These are phyloP conservation scores for Cicer judaicum DNA, from an alignment of 306 rosid genomes.

Conservation along the genomic window DNA sequence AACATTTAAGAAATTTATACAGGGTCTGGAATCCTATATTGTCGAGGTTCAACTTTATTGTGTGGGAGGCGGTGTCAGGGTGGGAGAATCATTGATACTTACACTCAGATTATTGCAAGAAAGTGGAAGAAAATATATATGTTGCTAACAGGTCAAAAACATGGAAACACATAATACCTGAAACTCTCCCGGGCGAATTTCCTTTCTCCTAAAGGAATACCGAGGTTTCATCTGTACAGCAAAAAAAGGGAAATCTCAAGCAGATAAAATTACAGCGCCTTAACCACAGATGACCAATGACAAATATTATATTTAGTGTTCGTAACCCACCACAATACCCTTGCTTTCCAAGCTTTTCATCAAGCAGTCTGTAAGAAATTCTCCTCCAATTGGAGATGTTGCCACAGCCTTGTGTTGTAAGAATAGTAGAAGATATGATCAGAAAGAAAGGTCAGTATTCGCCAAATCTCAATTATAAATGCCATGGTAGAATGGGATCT, in stretches of 20 bases:
- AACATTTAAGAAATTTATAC: constrained; percentile 21
- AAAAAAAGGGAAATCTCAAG: constrained; percentile 22
- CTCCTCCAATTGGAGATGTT: constrained; percentile 96
- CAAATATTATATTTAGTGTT: constrained; percentile 29
- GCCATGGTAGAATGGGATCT: constrained; percentile 13
- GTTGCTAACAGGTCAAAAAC: neutral
- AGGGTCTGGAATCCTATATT: neutral
- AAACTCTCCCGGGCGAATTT: constrained; percentile 93
- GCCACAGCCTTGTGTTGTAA: constrained; percentile 75
- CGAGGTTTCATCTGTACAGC: constrained; percentile 80
- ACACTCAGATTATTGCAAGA: constrained; percentile 16
- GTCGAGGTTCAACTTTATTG: constrained; percentile 14
- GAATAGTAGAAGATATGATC: constrained; percentile 34
- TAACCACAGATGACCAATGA: constrained; percentile 25
- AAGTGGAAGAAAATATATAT: constrained; percentile 14
- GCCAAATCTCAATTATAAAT: constrained; percentile 24
- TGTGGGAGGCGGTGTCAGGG: neutral
- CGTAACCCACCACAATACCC: constrained; percentile 76
- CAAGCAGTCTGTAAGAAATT: constrained; percentile 94
- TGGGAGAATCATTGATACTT: neutral
- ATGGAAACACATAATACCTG: constrained; percentile 64
- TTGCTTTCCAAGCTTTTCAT: constrained; percentile 96
- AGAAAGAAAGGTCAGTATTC: constrained; percentile 26
- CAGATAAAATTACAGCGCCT: constrained; percentile 23
- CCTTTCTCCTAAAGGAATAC: constrained; percentile 92